Conservation (phyloP, 306 rosid genomes). For the Bauhinia variegata region DNA sequence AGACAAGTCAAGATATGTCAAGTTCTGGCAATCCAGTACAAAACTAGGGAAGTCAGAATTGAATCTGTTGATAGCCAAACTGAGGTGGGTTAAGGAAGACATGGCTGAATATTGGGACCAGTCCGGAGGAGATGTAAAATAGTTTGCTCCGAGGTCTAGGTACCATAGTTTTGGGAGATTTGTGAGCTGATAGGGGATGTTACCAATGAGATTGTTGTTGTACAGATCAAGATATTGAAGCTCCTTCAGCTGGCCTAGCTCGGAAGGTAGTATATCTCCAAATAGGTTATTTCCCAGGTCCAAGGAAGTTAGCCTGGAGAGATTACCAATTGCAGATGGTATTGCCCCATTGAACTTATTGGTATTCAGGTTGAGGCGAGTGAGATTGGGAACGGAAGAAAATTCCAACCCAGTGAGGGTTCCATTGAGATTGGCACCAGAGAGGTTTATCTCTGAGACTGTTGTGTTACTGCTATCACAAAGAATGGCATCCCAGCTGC, state of each 20-base stretch:
- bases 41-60: conserved; percentile 55
- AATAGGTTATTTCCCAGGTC: conserved; percentile 58
- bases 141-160: conserved; percentile 56
- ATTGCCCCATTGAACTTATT: conserved; percentile 53
- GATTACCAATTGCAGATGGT: conserved; percentile 58
- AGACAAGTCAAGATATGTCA: conserved; percentile 69
- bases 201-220: conserved; percentile 45
- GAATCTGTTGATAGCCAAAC: conserved; percentile 29
- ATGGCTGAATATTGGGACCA: conserved; percentile 59
- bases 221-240: conserved; percentile 54
- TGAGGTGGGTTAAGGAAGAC: conserved; percentile 51
- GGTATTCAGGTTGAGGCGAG: conserved; percentile 50
- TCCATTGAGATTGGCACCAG: conserved; percentile 40
- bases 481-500: conserved; percentile 58
- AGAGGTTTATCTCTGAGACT: conserved; percentile 46
- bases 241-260: conserved; percentile 50
- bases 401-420: conserved; percentile 46
- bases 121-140: conserved; percentile 35
- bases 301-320: conserved; percentile 58
- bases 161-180: conserved; percentile 60
- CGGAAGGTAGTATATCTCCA: conserved; percentile 47
- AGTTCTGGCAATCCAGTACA: conserved; percentile 49
- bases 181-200: conserved; percentile 58
- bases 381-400: conserved; percentile 50
- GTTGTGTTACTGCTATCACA: conserved; percentile 49